Percentiles rank a stretch among this genome's conserved stretches.
Conservation (phyloP, 345 rosid species). For the Crucihimalaya himalaica region DNA sequence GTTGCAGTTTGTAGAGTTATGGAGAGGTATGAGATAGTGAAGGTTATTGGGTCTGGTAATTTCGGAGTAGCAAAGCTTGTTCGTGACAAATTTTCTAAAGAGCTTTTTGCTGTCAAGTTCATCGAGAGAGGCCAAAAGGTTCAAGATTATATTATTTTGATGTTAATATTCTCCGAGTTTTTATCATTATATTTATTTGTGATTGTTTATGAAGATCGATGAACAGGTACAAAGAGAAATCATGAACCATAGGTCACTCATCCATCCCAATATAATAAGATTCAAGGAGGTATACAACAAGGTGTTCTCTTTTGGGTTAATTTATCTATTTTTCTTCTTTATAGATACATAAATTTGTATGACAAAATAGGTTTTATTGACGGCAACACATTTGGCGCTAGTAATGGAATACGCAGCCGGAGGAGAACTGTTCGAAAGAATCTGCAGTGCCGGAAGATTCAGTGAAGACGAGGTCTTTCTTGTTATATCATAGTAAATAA, state of each 20-base stretch:
- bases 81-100: constrained; percentile 51
- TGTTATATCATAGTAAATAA: background rate
- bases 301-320: background rate
- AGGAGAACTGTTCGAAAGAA: constrained; percentile 70
- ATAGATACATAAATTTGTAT: background rate
- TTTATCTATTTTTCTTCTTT: background rate
- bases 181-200: background rate
- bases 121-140: constrained; percentile 71
- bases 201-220: constrained; percentile 52
- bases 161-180: background rate
- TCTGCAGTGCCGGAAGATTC: constrained; percentile 69
- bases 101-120: constrained; percentile 64
- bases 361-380: constrained; percentile 51
- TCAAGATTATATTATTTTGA: background rate
- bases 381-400: constrained; percentile 68
- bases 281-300: constrained; percentile 59
- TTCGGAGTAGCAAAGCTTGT: constrained; percentile 72
- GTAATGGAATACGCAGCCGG: constrained; percentile 82
- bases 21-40: constrained; percentile 71
- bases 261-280: constrained; percentile 69
- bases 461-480: constrained; percentile 55
- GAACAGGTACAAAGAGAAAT: constrained; percentile 77
- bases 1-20: background rate
- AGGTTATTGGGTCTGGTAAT: constrained; percentile 69
- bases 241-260: constrained; percentile 72